Base-by-base conservation (phyloP, 495 filamentous ascomycete genomes). In the Talaromyces stipitatus region DNA sequence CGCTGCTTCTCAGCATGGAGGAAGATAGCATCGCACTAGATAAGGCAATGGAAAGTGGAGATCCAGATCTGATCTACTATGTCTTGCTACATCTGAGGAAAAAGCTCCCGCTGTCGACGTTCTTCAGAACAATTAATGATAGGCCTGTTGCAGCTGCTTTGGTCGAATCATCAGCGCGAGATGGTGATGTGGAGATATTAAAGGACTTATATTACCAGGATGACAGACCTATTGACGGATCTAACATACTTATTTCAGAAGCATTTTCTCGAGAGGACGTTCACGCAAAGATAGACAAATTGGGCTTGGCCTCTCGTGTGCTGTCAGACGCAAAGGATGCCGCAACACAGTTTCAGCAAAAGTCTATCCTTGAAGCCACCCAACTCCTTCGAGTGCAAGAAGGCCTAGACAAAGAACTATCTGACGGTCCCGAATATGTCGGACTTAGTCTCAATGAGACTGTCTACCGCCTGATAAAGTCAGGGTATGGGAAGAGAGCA, bases 201-300 rank as follows among this genome's bases (percentile, higher is more conserved):
- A 97, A 97, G 65, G 94, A 97, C 67, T 78, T 98, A 23, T 98
- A 92, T 72, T 97, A 98, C 64, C 94, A 97, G 73, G 95, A 97
- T 63, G 94, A 98, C 69, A 87, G 92, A 6, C 87, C 91, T 0
- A 73, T 90, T 22, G 95, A 98, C 59, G 91, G 94, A 16, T 85
- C 94, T 1, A 87, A 91, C 58, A 83, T 97, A 6, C 87, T 97
- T 45, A 67, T 97, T 43, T 78, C 82, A 12, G 92, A 98, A 73
- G 89, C 90, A 0, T 71, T 96, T 5, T 69, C 76, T 5, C 84
- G 89, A 63, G 74, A 79, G 0, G 84, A 87, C 38, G 69, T 80
- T 12, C 72, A 80, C 27, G 82, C 84, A 2, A 81, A 82, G 56
- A 75, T 74, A 9, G 95, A 97, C 66, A 97, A 96, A 72, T 79